A percentile compares a stretch with the other conserved stretches of the same genome.
phyloP scores from a whole-genome alignment of 1,139 yeast species.

The Lodderomyces beijingensis region DNA sequence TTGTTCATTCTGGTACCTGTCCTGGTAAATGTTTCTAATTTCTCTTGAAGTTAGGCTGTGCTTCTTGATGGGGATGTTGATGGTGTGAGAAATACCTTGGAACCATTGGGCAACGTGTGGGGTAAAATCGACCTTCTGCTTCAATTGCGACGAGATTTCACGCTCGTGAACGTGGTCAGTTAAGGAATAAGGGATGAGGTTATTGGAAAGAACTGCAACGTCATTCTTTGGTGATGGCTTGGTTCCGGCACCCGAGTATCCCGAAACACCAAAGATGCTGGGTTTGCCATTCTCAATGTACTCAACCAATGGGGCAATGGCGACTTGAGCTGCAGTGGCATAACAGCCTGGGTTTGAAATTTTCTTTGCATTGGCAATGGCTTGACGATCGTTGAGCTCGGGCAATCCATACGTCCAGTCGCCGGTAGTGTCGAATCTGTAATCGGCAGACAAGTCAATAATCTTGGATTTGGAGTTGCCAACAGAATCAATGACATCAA shows the following conservation, averaged over 20 bases:
- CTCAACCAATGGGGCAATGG: conserved; percentile 77
- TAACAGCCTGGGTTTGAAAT: conserved; percentile 98
- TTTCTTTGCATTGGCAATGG: conserved; percentile 69
- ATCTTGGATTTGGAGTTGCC: conserved; percentile 63
- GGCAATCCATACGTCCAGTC: conserved; percentile 96
- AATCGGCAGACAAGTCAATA: conserved; percentile 92
- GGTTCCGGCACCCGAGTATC: conserved; percentile 98
- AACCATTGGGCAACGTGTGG: conserved; percentile 99
- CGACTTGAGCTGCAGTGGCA: conserved; percentile 95
- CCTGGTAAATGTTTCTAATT: conserved; percentile 80
- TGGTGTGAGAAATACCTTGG: conserved; percentile 94
- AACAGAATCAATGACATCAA: conserved; percentile 81
- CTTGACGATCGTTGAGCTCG: conserved; percentile 61
- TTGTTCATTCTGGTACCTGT: conserved; percentile 83
- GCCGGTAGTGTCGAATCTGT: conserved; percentile 82
- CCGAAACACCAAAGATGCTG: conserved; percentile 89
- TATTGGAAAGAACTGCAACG: conserved; percentile 63
- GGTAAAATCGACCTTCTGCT: conserved; percentile 76
- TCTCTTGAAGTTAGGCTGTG: conserved; percentile 74
- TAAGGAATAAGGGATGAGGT: conserved; percentile 89
- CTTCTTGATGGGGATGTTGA: conserved; percentile 78
- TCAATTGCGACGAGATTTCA: conserved; percentile 81
- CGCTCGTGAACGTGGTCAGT: conserved; percentile 96
- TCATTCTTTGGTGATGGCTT: conserved; percentile 97
- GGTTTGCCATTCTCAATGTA: conserved; percentile 63